Conservation (phyloP, 164 flowering plant genomes). For the Vitis cinerea region DNA sequence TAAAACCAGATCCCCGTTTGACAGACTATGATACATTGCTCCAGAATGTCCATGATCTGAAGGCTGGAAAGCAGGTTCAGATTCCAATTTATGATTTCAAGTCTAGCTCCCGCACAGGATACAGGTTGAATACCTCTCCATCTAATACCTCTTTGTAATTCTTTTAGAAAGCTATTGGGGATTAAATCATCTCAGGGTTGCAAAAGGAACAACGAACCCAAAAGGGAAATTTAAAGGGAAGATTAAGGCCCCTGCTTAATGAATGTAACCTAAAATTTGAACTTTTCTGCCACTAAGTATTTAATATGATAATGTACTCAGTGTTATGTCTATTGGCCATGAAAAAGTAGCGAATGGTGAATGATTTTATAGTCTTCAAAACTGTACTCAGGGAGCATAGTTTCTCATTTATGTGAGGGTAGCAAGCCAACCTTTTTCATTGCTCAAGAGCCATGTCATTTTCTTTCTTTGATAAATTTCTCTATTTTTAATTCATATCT, state of each 20-base stretch:
- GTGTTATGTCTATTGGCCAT: not conserved
- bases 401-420: not conserved
- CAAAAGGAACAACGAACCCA: not conserved
- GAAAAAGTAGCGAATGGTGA: not conserved
- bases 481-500: not conserved
- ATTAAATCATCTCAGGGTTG: not conserved
- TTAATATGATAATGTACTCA: not conserved
- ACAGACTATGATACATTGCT: slow-evolving; percentile 96
- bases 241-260: not conserved
- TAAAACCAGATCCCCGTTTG: slow-evolving; percentile 83
- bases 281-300: not conserved
- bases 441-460: not conserved
- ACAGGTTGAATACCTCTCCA: slow-evolving; percentile 54
- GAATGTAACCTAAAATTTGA: not conserved
- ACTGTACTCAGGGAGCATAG: not conserved
- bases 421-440: not conserved
- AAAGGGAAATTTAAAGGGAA: not conserved
- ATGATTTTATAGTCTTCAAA: not conserved
- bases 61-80: slow-evolving; percentile 71
- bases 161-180: not conserved
- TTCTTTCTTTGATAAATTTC: not conserved
- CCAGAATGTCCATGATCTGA: slow-evolving; percentile 71
- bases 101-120: slow-evolving; percentile 81
- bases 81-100: slow-evolving; percentile 98
- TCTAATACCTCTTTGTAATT: not conserved